A percentile compares a stretch with the other conserved stretches of the same genome.
phyloP scores from a whole-genome alignment of 2,329 filamentous ascomycete genomes.

The Aspergillus nomiae region DNA sequence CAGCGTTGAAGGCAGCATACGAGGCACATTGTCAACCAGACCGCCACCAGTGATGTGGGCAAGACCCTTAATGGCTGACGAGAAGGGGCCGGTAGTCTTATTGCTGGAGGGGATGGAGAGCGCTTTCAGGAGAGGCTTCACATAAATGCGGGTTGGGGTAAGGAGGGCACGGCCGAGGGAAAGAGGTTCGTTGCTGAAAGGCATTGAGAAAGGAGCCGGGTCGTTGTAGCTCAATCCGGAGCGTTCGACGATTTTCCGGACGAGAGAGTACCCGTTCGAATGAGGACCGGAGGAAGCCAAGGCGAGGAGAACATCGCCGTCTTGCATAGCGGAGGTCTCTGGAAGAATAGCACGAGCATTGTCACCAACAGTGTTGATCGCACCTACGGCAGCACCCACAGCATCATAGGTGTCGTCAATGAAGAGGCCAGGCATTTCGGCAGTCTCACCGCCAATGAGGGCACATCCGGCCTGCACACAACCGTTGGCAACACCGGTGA shows the following conservation, averaged over 20 bases:
- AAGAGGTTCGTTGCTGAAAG: constrained; percentile 64
- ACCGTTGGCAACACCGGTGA: constrained; percentile 84
- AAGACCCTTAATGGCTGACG: constrained; percentile 77
- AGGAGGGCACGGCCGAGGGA: constrained; percentile 74
- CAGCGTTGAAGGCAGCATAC: constrained; percentile 80
- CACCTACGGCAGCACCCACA: constrained; percentile 85
- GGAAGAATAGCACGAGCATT: constrained; percentile 70
- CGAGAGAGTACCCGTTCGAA: constrained; percentile 97
- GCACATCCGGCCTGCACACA: constrained; percentile 85
- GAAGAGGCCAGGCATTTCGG: constrained; percentile 98
- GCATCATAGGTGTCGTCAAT: constrained; percentile 87
- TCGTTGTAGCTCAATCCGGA: constrained; percentile 72
- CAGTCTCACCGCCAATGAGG: constrained; percentile 94
- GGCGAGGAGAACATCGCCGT: constrained; percentile 83
- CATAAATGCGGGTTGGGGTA: constrained; percentile 91
- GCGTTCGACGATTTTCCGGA: constrained; percentile 80
- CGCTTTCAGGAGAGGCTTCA: constrained; percentile 73
- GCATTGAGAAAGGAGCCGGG: constrained; percentile 72
- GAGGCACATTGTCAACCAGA: constrained; percentile 88
- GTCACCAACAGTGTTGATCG: constrained; percentile 60
- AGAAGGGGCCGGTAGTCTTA: constrained; percentile 41
- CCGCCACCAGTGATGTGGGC: constrained; percentile 97
- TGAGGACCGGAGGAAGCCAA: constrained; percentile 85
- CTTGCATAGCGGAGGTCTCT: constrained; percentile 70
- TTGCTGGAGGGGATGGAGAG: constrained; percentile 43